These are phyloP conservation scores for Rosa persica DNA, from an alignment of 306 rosid species.

Conservation along the genomic window DNA sequence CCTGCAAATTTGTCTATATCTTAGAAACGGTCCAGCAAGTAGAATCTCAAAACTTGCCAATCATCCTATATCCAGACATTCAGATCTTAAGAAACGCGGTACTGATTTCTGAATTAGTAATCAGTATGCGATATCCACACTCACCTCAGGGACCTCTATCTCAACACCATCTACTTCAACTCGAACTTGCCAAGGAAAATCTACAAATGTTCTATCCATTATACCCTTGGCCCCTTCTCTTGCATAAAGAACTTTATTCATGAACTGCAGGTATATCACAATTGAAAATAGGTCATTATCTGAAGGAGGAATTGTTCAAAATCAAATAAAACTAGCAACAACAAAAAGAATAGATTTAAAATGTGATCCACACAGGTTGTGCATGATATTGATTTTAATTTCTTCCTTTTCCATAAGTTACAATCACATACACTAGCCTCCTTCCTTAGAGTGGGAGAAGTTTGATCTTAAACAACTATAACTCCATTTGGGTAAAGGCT, in stretches of 20 bases:
- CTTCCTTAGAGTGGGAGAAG: neutral
- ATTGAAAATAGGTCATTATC: slow-evolving; percentile 8
- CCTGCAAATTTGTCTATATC: slow-evolving; percentile 48
- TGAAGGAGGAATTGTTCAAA: neutral
- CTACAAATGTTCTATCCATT: slow-evolving; percentile 93
- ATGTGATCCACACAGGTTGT: neutral
- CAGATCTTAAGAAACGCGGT: neutral
- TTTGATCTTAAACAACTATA: neutral
- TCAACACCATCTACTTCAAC: slow-evolving; percentile 97
- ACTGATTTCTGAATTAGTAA: slow-evolving; percentile 2
- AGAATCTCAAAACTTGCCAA: neutral
- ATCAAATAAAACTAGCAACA: neutral
- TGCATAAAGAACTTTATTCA: slow-evolving; percentile 99
- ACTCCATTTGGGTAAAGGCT: neutral
- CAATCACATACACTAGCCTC: neutral
- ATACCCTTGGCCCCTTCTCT: slow-evolving; percentile 97
- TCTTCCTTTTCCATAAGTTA: neutral
- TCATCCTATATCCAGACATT: neutral
- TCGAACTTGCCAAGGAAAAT: slow-evolving; percentile 90
- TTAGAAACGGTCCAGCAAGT: neutral
- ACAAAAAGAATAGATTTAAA: neutral
- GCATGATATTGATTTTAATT: neutral
- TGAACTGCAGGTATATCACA: slow-evolving; percentile 66
- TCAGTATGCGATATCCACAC: slow-evolving; percentile 13
- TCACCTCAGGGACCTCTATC: slow-evolving; percentile 98